Evolutionary conservation across 192 early-diverging fungal species (phyloP).

Genomic region (Funneliformis geosporum): DNA sequence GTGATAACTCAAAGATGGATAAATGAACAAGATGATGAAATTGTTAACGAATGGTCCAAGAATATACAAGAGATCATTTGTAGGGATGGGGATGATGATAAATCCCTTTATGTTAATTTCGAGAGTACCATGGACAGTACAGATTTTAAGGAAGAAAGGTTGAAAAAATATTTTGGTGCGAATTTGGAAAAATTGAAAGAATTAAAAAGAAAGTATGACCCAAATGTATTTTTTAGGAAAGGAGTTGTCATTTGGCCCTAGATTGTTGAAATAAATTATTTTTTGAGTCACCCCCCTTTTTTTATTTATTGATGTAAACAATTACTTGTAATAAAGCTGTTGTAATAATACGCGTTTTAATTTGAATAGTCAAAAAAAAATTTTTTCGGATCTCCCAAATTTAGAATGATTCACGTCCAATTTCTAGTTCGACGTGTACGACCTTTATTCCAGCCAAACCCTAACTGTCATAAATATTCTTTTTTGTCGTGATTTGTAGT

Average conservation of each 20-base stretch:
- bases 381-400: too few relatives aligned
- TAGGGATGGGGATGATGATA: not conserved
- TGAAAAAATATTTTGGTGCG: not conserved
- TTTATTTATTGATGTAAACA: too few relatives aligned
- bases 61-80: not conserved
- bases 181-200: slow-evolving; percentile 12
- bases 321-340: too few relatives aligned
- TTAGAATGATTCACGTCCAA: too few relatives aligned
- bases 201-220: slow-evolving; percentile 3
- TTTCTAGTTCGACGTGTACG: too few relatives aligned
- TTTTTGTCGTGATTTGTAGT: too few relatives aligned
- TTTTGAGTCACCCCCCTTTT: too few relatives aligned
- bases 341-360: too few relatives aligned
- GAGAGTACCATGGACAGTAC: not conserved
- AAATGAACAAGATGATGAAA: not conserved
- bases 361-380: too few relatives aligned
- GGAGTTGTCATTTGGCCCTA: not conserved
- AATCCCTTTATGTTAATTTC: not conserved
- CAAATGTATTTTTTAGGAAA: not conserved
- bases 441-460: too few relatives aligned
- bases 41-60: not conserved
- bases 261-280: not conserved
- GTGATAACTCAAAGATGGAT: not conserved
- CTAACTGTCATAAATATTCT: too few relatives aligned
- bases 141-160: not conserved